Evolutionary conservation across 176 grass and related monocot species (phyloP).

Genomic region (Triticum aestivum): DNA sequence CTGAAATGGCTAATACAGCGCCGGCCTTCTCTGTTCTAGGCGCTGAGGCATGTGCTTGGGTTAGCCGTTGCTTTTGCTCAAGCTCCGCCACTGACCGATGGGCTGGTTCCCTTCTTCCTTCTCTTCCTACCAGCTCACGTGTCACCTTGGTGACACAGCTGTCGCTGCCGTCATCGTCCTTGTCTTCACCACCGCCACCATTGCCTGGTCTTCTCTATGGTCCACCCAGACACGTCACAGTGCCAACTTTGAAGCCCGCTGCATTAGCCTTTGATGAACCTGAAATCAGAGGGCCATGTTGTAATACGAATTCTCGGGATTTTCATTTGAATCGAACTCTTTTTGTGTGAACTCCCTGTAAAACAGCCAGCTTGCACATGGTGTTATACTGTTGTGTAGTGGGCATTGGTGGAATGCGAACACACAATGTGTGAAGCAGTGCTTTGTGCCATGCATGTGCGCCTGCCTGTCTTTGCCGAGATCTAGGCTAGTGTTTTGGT

Average conservation of each 20-base stretch:
- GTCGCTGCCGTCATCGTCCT: neutral
- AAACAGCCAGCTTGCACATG: neutral
- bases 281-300: neutral
- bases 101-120: neutral
- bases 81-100: neutral
- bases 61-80: neutral
- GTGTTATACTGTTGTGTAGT: neutral
- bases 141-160: no score
- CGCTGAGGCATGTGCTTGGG: neutral
- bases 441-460: neutral
- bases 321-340: neutral
- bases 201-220: neutral
- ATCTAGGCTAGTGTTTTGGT: neutral
- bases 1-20: neutral
- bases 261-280: constrained; percentile 10
- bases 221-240: neutral
- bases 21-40: neutral
- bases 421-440: neutral
- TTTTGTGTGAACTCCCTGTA: neutral
- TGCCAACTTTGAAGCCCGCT: constrained; percentile 28
- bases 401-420: neutral
- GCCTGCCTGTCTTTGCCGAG: neutral
- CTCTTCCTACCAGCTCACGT: neutral
- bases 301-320: neutral
- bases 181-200: neutral